Conservation (phyloP, 352 stramenopile genomes). For the Phytophthora cajani region DNA sequence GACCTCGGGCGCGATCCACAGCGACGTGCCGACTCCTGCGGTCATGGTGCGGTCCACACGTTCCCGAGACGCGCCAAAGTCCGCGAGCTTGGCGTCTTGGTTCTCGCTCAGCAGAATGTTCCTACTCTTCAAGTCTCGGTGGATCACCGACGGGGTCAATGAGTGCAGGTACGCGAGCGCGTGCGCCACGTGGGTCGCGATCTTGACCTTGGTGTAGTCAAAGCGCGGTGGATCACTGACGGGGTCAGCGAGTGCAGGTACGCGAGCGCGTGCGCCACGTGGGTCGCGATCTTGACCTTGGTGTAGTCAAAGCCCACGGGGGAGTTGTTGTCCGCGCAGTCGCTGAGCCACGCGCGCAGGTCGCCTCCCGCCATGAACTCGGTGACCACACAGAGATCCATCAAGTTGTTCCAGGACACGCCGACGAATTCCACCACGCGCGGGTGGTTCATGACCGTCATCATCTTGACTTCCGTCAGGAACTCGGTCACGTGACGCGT, state of each 20-base stretch:
- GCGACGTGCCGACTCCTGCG: conserved; percentile 47
- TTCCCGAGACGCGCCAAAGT: conserved; percentile 56
- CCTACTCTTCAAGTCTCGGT: conserved; percentile 60
- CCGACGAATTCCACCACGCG: conserved; percentile 61
- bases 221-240: conserved; percentile 53
- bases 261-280: conserved; percentile 45
- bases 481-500: conserved; percentile 52
- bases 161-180: conserved; percentile 58
- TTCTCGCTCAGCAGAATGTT: conserved; percentile 52
- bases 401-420: conserved; percentile 64
- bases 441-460: conserved; percentile 49
- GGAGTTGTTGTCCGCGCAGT: conserved; percentile 29
- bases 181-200: conserved; percentile 45
- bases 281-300: conserved; percentile 49
- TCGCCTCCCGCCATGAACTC: conserved; percentile 74
- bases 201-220: conserved; percentile 47
- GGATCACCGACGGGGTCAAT: conserved; percentile 44
- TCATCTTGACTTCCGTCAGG: conserved; percentile 60
- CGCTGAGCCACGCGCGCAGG: conserved; percentile 48
- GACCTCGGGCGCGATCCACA: conserved; percentile 54
- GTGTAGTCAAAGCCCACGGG: conserved; percentile 45
- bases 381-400: conserved; percentile 63
- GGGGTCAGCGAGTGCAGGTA: conserved; percentile 58
- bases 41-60: conserved; percentile 49
- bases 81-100: conserved; percentile 50